phyloP scores from a whole-genome alignment of 129 eudicot species.

The Chrysanthemum makinoi region DNA sequence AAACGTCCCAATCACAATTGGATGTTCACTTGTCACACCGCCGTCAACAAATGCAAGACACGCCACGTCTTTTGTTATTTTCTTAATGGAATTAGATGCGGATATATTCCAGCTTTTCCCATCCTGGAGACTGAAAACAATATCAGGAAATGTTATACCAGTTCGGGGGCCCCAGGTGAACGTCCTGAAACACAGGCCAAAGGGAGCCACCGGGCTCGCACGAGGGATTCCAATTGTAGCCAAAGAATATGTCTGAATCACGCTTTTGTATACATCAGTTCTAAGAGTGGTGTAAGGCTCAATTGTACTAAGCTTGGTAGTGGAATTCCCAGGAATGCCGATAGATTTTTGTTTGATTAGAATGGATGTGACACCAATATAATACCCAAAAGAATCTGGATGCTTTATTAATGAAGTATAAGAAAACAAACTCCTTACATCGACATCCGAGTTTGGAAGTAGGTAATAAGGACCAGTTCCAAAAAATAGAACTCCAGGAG shows the following conservation, averaged over 20 bases:
- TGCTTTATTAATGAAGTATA: too few species aligned
- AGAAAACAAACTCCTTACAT: too few species aligned
- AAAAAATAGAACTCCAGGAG: too few species aligned
- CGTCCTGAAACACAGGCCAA: neutral
- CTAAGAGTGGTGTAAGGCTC: neutral
- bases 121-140: neutral
- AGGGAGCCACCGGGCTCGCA: neutral
- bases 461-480: too few species aligned
- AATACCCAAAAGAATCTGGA: slow-evolving; percentile 2
- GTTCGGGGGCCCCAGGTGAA: neutral
- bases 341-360: neutral
- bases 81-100: too few species aligned
- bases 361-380: slow-evolving; percentile 17
- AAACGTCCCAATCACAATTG: slow-evolving; percentile 28
- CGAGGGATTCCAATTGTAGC: slow-evolving; percentile 19
- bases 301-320: neutral
- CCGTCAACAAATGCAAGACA: slow-evolving; percentile 30
- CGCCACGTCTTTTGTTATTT: too few species aligned
- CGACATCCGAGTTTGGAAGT: too few species aligned
- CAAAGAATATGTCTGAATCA: slow-evolving; percentile 9
- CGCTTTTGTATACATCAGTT: neutral
- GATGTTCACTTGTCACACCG: slow-evolving; percentile 11
- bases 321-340: neutral
- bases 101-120: too few species aligned
- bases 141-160: slow-evolving; percentile 20